Evolutionary conservation across 2,329 filamentous ascomycete genomes (phyloP), one percentile per base, ranked within the genome.

Genomic region (Stylonectria norvegica): DNA sequence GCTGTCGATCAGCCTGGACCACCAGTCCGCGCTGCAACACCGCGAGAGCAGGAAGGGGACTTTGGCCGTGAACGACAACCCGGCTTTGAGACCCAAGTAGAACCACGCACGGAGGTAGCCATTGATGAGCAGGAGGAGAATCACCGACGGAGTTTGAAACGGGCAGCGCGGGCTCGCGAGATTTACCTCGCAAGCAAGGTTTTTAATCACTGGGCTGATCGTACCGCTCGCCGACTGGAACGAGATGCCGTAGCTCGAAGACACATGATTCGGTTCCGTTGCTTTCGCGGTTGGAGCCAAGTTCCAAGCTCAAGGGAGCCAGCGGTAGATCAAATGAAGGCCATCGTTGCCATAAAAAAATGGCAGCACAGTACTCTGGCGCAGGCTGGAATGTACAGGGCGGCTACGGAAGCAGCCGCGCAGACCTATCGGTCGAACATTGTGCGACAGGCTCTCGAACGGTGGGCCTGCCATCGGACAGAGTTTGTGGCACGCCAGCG

Each of bases 231-330:
- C 11, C 79, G 87, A 55, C 69, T 81, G 12, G 74, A 80, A 47
- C 76, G 79, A 28, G 87, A 85, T 4, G 78, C 76, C 4, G 72
- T 80, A 29, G 87, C 86, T 15, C 75, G 85, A 47, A 72, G 79
- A 46, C 85, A 88, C 58, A 79, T 90, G 44, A 66, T 93, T 38
- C 73, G 83, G 40, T 79, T 68, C 42, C 67, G 68, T 9, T 67
- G 60, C 39, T 68, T 67, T 38, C 54, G 55, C 28, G 57, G 57
- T 25, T 68, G 65, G 65, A 60, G 54, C 20, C 58, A 63, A 36
- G 53, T 55, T 5, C 64, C 65, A 11, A 55, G 45, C 20, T 53
- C 58, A 9, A 58, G 51, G 14, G 47, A 57, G 5, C 61, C 62
- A 3, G 52, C 45, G 2, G 45, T 52, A 4, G 60, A 63, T n/a